Conservation (phyloP, 495 filamentous ascomycete genomes). For the Penicillium antarcticum region DNA sequence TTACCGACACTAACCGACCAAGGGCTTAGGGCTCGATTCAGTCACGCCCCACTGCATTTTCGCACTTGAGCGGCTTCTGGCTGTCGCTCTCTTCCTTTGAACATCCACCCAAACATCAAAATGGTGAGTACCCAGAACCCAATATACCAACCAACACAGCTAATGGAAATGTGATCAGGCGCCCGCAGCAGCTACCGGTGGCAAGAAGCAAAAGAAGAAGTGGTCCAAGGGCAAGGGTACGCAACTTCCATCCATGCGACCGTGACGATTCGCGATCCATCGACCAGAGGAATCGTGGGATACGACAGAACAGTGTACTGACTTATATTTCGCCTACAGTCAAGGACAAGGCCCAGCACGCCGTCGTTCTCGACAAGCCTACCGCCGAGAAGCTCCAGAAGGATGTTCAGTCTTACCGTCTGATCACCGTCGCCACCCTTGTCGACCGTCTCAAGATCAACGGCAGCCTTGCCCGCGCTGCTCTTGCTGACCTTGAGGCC, state of each 20-base stretch:
- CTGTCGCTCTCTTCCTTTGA: constrained; percentile 37
- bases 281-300: constrained; percentile 11
- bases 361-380: constrained; percentile 69
- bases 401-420: constrained; percentile 99
- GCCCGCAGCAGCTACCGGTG: constrained; percentile 74
- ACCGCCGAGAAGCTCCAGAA: constrained; percentile 75
- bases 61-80: constrained; percentile 35
- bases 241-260: constrained; percentile 31
- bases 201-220: constrained; percentile 99
- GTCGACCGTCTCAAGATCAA: constrained; percentile 99
- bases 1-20: constrained; percentile 17
- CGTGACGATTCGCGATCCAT: constrained; percentile 23
- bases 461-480: constrained; percentile 87
- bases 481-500: constrained; percentile 92
- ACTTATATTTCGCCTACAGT: constrained; percentile 55
- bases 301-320: constrained; percentile 17
- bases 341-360: constrained; percentile 99
- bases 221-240: constrained; percentile 99
- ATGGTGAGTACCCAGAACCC: constrained; percentile 40
- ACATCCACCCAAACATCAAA: constrained; percentile 49
- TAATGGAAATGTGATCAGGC: constrained; percentile 49
- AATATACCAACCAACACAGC: background rate
- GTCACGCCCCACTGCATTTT: constrained; percentile 50
- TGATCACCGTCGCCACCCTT: constrained; percentile 97
- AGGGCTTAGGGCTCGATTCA: constrained; percentile 46